Conservation (phyloP, 2,329 filamentous ascomycete species). For the Ampelomyces quisqualis region DNA sequence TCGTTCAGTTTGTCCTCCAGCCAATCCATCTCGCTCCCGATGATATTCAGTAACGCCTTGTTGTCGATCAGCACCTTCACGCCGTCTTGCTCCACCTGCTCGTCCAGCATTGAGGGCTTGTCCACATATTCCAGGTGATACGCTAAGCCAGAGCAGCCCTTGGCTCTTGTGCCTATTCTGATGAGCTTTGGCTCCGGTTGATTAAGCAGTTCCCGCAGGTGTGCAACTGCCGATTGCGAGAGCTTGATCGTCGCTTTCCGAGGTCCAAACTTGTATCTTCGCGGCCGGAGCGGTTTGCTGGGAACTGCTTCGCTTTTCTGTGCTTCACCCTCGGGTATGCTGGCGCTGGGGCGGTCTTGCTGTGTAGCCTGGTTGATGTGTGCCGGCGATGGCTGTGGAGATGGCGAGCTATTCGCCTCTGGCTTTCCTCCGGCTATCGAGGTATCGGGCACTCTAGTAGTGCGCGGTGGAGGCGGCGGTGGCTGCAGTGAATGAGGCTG, state of each 20-base stretch:
- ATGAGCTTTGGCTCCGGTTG: constrained; percentile 91
- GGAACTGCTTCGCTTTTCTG: constrained; percentile 61
- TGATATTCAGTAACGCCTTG: constrained; percentile 96
- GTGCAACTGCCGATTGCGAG: constrained; percentile 74
- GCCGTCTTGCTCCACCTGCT: constrained; percentile 91
- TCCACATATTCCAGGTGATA: constrained; percentile 97
- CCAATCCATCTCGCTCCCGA: constrained; percentile 99
- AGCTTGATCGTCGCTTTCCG: constrained; percentile 91
- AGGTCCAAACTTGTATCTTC: constrained; percentile 68
- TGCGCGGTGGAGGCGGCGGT: constrained; percentile 60
- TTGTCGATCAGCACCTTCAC: constrained; percentile 95
- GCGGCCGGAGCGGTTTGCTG: constrained; percentile 54
- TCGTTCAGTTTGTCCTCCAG: constrained; percentile 91
- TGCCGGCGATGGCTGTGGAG: constrained; percentile 44
- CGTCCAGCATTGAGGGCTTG: constrained; percentile 83
- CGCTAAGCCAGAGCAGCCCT: constrained; percentile 88
- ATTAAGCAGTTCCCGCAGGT: constrained; percentile 73
- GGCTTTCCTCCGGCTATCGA: constrained; percentile 59
- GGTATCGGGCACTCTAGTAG: constrained; percentile 59
- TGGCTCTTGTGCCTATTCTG: constrained; percentile 88
- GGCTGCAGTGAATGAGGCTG: constrained; percentile 60
- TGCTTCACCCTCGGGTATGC: constrained; percentile 63
- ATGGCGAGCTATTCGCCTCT: constrained; percentile 50
- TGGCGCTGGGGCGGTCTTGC: constrained; percentile 44
- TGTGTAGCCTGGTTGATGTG: constrained; percentile 16